A percentile compares a stretch with the other conserved stretches of the same genome.
These are phyloP conservation scores for Begonia loranthoides DNA, from an alignment of 306 rosid species.

Conservation along the genomic window DNA sequence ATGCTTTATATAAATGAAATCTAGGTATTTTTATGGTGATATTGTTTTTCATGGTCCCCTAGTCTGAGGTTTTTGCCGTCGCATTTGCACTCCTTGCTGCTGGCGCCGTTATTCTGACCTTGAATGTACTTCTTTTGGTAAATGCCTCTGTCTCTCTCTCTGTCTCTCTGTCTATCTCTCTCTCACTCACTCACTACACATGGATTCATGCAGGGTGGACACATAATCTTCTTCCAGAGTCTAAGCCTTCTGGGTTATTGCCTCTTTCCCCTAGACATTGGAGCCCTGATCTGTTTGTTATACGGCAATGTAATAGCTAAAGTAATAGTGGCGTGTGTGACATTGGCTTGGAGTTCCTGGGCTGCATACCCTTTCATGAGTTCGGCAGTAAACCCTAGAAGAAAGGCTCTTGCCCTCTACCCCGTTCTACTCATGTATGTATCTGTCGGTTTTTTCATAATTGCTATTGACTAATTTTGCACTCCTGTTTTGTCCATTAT, in stretches of 20 bases:
- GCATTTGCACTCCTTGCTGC: conserved; percentile 97
- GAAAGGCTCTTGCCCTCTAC: conserved; percentile 96
- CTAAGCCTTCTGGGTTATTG: conserved; percentile 92
- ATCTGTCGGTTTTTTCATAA: conserved; percentile 95
- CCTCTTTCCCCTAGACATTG: conserved; percentile 84
- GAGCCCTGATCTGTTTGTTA: conserved; percentile 86
- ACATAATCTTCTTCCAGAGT: conserved; percentile 96
- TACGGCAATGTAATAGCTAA: conserved; percentile 75
- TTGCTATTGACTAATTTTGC: conserved; percentile 62
- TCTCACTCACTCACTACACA: not conserved
- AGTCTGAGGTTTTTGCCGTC: conserved; percentile 97
- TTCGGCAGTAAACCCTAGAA: conserved; percentile 94
- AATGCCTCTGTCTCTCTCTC: conserved; percentile 14
- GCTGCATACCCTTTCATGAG: conserved; percentile 99
- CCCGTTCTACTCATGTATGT: conserved; percentile 98
- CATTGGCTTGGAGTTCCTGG: conserved; percentile 98
- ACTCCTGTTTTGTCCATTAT: no score
- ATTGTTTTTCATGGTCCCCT: conserved; percentile 5
- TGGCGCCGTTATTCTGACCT: conserved; percentile 81
- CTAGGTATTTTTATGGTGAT: conserved; percentile 12
- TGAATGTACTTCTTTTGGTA: conserved; percentile 99
- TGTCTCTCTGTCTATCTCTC: conserved; percentile 2
- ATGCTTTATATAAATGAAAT: not conserved
- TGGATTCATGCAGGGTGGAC: conserved; percentile 66
- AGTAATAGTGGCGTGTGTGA: conserved; percentile 68